These are phyloP conservation scores for Verticillium nonalfalfae DNA, from an alignment of 2,329 filamentous ascomycete species.

Conservation along the genomic window DNA sequence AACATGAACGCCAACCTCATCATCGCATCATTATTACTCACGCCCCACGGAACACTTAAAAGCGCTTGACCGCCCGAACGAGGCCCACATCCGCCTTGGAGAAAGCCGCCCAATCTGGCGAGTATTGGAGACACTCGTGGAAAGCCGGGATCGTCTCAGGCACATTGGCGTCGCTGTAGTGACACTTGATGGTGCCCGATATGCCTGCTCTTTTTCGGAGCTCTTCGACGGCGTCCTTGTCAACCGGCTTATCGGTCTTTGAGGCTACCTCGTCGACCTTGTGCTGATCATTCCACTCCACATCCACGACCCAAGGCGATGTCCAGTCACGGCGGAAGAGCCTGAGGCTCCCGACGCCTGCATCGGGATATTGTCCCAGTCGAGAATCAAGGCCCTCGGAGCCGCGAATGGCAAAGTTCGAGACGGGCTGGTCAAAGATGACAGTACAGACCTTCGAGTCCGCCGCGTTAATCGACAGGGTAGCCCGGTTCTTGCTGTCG, in stretches of 20 bases:
- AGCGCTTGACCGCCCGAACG: constrained; percentile 4
- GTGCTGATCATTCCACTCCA: constrained; percentile 51
- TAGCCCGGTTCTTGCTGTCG: constrained; percentile 41
- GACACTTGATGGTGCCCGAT: constrained; percentile 64
- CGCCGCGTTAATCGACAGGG: constrained; percentile 59
- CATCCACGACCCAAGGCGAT: constrained; percentile 67
- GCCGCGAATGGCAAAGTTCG: constrained; percentile 56
- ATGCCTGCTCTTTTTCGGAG: constrained; percentile 28
- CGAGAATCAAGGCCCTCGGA: constrained; percentile 53
- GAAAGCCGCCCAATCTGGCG: constrained; percentile 73
- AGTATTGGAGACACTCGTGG: constrained; percentile 70
- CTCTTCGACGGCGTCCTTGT: constrained; percentile 13
- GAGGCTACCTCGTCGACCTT: constrained; percentile 10
- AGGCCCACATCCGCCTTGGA: constrained; percentile 46
- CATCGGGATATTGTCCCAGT: constrained; percentile 56
- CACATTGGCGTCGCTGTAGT: constrained; percentile 82
- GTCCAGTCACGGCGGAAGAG: constrained; percentile 82
- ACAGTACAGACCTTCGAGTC: constrained; percentile 78
- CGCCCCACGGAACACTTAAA: neutral
- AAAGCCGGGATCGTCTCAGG: constrained; percentile 70
- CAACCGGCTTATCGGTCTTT: constrained; percentile 3
- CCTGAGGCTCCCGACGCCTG: constrained; percentile 61
- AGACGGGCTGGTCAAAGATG: constrained; percentile 62
- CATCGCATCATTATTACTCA: neutral
- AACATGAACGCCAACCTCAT: neutral